These are phyloP conservation scores for Aspergillus sp. DNA, from an alignment of 2,329 filamentous ascomycete species.

Conservation along the genomic window DNA sequence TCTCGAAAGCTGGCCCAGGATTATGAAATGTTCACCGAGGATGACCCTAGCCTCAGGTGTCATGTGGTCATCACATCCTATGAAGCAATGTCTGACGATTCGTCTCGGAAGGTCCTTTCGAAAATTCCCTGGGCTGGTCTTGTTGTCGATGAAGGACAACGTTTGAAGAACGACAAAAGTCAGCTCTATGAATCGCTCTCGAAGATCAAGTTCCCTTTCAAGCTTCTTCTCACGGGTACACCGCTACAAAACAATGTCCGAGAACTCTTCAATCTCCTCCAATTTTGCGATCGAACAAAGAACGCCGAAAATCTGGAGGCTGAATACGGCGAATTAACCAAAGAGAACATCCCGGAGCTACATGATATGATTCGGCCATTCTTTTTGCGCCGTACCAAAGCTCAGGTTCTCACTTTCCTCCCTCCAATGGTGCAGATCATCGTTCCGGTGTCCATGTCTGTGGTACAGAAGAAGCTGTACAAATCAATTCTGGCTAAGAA, in stretches of 20 bases:
- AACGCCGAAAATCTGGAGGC: slow-evolving; percentile 70
- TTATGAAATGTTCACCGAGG: slow-evolving; percentile 75
- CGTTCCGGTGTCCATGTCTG: slow-evolving; percentile 89
- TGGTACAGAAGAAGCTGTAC: slow-evolving; percentile 89
- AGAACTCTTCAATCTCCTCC: slow-evolving; percentile 92
- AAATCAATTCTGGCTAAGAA: slow-evolving; percentile 91
- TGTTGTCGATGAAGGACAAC: slow-evolving; percentile 91
- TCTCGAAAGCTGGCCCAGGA: slow-evolving; percentile 72
- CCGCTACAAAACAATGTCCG: slow-evolving; percentile 80
- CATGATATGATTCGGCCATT: slow-evolving; percentile 76
- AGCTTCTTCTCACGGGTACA: slow-evolving; percentile 79
- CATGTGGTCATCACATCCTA: slow-evolving; percentile 96
- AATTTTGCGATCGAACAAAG: slow-evolving; percentile 75
- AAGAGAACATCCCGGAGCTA: slow-evolving; percentile 73
- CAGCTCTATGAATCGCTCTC: slow-evolving; percentile 71
- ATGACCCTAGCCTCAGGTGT: slow-evolving; percentile 65
- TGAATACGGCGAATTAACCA: slow-evolving; percentile 71
- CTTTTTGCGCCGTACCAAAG: slow-evolving; percentile 76
- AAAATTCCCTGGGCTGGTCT: slow-evolving; percentile 78
- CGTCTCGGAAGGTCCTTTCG: slow-evolving; percentile 61
- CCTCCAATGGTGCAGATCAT: slow-evolving; percentile 95
- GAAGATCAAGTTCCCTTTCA: slow-evolving; percentile 73
- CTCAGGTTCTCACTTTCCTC: slow-evolving; percentile 82
- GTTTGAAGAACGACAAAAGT: slow-evolving; percentile 88
- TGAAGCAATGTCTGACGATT: slow-evolving; percentile 74